Base-by-base conservation (phyloP, 176 grass and related monocot genomes). In the Carex kokanica region DNA sequence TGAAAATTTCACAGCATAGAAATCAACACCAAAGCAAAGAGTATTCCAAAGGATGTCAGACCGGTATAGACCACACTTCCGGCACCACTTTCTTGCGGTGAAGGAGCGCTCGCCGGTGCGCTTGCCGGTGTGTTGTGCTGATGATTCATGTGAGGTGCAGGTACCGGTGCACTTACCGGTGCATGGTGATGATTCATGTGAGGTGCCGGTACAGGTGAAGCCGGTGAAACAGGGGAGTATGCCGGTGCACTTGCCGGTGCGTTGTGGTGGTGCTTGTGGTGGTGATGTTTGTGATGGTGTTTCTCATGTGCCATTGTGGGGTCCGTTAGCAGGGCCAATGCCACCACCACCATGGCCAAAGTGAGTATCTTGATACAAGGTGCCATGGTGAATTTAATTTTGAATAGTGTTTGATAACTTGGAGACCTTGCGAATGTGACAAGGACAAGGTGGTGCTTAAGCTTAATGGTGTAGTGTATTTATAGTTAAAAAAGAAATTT, bases 281-380 rank as follows among this genome's bases (percentile, higher is more conserved):
- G 51, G 14, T 79, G 47, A 18, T 57, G 47, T 2, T 21, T 11
- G 71, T 21, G 17, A 40, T 10, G 78, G 27, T 8, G 60, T 31
- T 80, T 38, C 3, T 73, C 68, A 79, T 79, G 56, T 60, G 78
- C 78, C 8, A 21, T 15, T 41, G 54, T 82, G 16, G 79, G 43
- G 17, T 16, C 36, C 2, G 2, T 40, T n/a, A 82, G 36, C 12
- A 52, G 29, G 7, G 20, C 55, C 38, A 51, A 45, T 8, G 6
- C 60, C 18, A 82, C 43, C 20, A 82, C 43, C 13, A 60, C 38
- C 40, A 52, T 45, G 41, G 3, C 79, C 60, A 29, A 64, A 64
- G 17, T 25, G 38, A 82, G 38, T 6, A 47, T 51, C 12, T 16
- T 53, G 60, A 27, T 23, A 24, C 8, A 43, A 23, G 10, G 8